Evolutionary conservation across 106 monocot species (phyloP), one percentile per base, ranked within the genome.

Genomic region (Hemerocallis citrina): DNA sequence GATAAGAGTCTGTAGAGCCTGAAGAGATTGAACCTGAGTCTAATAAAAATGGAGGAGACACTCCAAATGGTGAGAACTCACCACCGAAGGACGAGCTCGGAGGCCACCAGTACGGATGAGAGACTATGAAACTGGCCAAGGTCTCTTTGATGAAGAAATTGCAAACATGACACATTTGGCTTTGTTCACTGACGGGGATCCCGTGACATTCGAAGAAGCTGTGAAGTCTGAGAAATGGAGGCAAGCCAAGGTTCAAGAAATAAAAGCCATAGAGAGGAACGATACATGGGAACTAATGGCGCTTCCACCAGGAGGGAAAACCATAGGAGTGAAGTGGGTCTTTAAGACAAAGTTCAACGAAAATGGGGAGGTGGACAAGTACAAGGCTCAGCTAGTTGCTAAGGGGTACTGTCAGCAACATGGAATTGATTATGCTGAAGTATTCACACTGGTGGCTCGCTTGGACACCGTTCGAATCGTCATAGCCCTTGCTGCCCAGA

Each of bases 241-340:
- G 14, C 7, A 41, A 41, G 40, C 40, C 14, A 41, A 9, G 40
- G 14, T 9, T 9, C 11, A 41, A 41, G 40, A 41, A 14, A 41
- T 14, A 41, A 41, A 41, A 41, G 7, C 40, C 40, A 41, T 41
- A 9, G 40, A 41, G n/a, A n/a, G n/a, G n/a, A n/a, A n/a, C n/a
- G 40, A 31, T 11, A 62, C 49, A 6, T 51, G 62, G 63, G 27
- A 49, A 1, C 12, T 63, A 1, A 8, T 41, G 7, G 40, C 7
- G 7, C 14, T 41, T 9, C 40, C 40, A 41, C 40, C 40, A 8
- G 28, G 16, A 28, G 14, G 44, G 0, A 19, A 4, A 3, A 4
- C 33, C 13, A 71, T 71, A 3, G 28, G 52, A 7, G 1, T 35
- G 1, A 71, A 61, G 40, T 41, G 40, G 40, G 40, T 41, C 40